A percentile compares a stretch with the other conserved stretches of the same genome.
These are phyloP conservation scores for Immersiella caudata DNA, from an alignment of 495 filamentous ascomycete species.

Conservation along the genomic window DNA sequence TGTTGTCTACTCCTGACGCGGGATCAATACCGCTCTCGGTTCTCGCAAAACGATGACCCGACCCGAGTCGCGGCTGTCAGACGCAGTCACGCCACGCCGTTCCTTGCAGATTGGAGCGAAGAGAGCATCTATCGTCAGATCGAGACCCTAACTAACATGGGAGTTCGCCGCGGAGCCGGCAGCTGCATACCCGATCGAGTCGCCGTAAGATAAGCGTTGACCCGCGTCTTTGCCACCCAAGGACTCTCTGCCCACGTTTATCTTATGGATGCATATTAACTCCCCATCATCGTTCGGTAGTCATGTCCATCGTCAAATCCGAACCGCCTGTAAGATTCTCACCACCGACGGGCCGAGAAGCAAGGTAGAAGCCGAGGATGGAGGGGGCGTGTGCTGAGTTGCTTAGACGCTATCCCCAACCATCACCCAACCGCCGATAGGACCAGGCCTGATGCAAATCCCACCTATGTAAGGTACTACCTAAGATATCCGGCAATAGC, in stretches of 20 bases:
- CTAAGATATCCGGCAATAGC: no score
- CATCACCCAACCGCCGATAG: no score
- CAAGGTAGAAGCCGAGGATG: no score
- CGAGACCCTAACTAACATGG: background rate
- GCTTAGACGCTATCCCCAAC: no score
- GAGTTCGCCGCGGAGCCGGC: background rate
- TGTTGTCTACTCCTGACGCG: background rate
- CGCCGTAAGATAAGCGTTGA: no score
- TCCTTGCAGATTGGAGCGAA: background rate
- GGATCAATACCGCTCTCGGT: background rate
- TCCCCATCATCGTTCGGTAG: background rate
- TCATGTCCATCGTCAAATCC: background rate
- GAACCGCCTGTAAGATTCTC: background rate
- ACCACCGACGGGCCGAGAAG: background rate
- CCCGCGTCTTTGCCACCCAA: background rate
- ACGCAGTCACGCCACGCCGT: background rate
- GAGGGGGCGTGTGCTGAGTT: no score
- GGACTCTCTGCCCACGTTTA: background rate
- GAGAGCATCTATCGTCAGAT: background rate
- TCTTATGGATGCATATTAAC: background rate
- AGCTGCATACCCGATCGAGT: background rate
- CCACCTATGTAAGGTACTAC: no score
- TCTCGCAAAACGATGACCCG: background rate
- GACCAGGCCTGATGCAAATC: no score
- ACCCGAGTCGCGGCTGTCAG: no score